A percentile compares a stretch with the other conserved stretches of the same genome.
Conservation (phyloP, 106 monocot species). For the Platanthera zijinensis region DNA sequence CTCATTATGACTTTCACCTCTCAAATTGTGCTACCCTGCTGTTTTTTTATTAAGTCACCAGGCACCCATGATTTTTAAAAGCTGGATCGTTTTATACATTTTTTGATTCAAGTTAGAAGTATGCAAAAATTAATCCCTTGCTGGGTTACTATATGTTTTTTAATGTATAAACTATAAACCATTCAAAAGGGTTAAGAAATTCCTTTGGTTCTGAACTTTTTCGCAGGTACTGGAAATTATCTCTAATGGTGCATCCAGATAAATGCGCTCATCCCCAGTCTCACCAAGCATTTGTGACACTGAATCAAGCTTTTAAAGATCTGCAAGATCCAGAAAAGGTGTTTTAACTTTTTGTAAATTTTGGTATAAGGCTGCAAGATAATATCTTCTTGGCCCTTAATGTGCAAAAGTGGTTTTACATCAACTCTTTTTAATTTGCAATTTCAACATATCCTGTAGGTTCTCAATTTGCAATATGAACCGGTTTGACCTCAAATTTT, state of each 20-base stretch:
- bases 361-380: no score
- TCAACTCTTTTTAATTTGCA: no score
- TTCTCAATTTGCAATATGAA: no score
- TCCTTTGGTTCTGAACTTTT: slow-evolving; percentile 11
- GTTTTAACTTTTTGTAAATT: background rate
- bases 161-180: slow-evolving; percentile 2
- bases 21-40: background rate
- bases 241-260: slow-evolving; percentile 97
- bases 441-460: no score
- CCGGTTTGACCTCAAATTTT: no score
- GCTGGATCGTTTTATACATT: background rate
- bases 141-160: background rate
- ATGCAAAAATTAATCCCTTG: background rate
- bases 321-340: slow-evolving; percentile 92
- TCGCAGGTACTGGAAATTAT: slow-evolving; percentile 90
- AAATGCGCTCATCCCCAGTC: slow-evolving; percentile 96
- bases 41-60: background rate
- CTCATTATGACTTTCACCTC: background rate
- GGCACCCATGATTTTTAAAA: background rate
- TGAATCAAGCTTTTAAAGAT: slow-evolving; percentile 90
- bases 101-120: background rate
- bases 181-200: background rate
- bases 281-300: slow-evolving; percentile 85
- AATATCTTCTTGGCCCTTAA: no score
- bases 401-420: no score